A percentile compares a stretch with the other conserved stretches of the same genome.
Conservation (phyloP, 139 green algal genomes). For the Axilococcus clingmanii region DNA sequence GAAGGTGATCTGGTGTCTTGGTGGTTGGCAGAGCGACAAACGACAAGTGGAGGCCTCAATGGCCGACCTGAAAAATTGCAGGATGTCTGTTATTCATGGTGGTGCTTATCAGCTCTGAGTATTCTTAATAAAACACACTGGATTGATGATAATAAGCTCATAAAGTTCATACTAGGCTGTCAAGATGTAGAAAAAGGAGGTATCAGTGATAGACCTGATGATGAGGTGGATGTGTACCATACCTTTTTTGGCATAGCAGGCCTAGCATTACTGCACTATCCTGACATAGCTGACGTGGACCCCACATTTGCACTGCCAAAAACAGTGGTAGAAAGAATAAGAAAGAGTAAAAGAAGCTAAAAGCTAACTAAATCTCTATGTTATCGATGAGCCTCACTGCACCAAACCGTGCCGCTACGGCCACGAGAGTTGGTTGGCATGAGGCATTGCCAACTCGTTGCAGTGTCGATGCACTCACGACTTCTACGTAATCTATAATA, state of each 20-base stretch:
- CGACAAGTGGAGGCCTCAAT: conserved; percentile 80
- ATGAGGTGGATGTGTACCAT: conserved; percentile 93
- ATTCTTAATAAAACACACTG: conserved; percentile 86
- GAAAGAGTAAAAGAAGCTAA: background rate
- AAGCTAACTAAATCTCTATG: conserved; percentile 38
- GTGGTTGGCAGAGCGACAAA: conserved; percentile 94
- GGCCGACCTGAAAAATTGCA: conserved; percentile 88
- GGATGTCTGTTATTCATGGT: conserved; percentile 85
- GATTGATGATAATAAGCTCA: conserved; percentile 77
- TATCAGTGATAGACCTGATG: conserved; percentile 91
- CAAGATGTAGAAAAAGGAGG: conserved; percentile 89
- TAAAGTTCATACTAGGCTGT: conserved; percentile 79
- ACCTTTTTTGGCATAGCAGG: conserved; percentile 98
- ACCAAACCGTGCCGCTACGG: conserved; percentile 74
- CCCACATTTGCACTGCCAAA: conserved; percentile 79
- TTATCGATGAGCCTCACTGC: conserved; percentile 94
- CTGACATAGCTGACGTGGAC: conserved; percentile 63
- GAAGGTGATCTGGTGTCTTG: conserved; percentile 86
- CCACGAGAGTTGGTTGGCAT: conserved; percentile 43
- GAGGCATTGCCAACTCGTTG: conserved; percentile 19
- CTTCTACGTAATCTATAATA: conserved; percentile 79
- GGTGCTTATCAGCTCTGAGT: conserved; percentile 85
- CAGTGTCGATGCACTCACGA: conserved; percentile 60
- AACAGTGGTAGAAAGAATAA: conserved; percentile 42
- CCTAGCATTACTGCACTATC: conserved; percentile 73